phyloP scores from a whole-genome alignment of 2,329 filamentous ascomycete species.

The Paracoccidioides lutzii region DNA sequence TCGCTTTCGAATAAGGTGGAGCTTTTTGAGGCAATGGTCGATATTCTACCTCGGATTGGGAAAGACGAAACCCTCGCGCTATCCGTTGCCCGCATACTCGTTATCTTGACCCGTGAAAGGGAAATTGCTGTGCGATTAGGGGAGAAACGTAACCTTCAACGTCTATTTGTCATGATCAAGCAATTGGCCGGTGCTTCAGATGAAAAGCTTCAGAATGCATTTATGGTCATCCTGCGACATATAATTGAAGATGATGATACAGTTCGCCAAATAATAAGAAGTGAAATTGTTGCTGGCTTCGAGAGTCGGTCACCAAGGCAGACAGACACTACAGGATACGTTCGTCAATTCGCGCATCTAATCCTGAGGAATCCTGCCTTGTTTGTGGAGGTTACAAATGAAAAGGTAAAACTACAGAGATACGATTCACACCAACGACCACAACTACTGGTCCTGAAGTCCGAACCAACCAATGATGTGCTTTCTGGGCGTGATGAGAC shows the following conservation, averaged over 20 bases:
- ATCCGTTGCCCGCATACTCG: conserved; percentile 68
- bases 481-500: neutral
- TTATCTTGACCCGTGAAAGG: conserved; percentile 73
- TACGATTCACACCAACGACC: conserved; percentile 45
- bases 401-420: conserved; percentile 61
- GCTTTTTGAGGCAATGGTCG: conserved; percentile 65
- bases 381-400: conserved; percentile 78
- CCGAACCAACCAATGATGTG: conserved; percentile 24
- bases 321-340: conserved; percentile 58
- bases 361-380: conserved; percentile 69
- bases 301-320: conserved; percentile 44
- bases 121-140: conserved; percentile 62
- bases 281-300: conserved; percentile 72
- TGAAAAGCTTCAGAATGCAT: conserved; percentile 57
- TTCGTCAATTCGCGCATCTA: conserved; percentile 64
- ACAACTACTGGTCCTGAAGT: conserved; percentile 42
- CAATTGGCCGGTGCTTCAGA: conserved; percentile 72
- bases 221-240: conserved; percentile 80
- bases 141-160: conserved; percentile 77
- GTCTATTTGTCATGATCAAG: conserved; percentile 89
- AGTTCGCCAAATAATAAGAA: conserved; percentile 80
- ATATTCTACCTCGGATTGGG: conserved; percentile 71
- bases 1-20: conserved; percentile 51
- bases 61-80: conserved; percentile 78
- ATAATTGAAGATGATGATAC: conserved; percentile 89